Base-by-base conservation (phyloP, 2,329 filamentous ascomycete genomes). In the Fusarium circinatum region DNA sequence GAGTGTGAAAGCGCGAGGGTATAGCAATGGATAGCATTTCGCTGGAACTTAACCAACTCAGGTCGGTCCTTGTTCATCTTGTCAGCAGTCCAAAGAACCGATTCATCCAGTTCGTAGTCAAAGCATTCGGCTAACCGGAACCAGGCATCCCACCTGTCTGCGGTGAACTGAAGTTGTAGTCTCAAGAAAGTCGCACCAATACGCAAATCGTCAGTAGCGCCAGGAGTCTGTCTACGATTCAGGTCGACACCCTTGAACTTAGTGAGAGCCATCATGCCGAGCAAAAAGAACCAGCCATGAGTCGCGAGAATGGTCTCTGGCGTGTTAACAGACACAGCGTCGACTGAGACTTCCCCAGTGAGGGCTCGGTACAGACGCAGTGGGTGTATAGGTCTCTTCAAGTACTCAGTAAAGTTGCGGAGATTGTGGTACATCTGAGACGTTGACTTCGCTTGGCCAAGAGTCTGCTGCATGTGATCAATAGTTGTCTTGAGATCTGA, bases 251-350 rank as follows among this genome's bases (percentile, higher is more conserved):
- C 87, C 74, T 90, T 90, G 80, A 97, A 98, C 78, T 95, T 97
- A 48, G 93, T 94, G 64, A 98, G 87, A 6, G 94, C 92, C 63
- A 97, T 93, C 87, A 96, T 93, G 26, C 96, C 96, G 70, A 97
- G 89, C 36, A 98, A 85, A 81, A 96, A 98, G 81, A 94, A 98
- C 96, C 96, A 98, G 51, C 95, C 94, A 75, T 94, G 93, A 30
- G 90, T 90, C 0, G 95, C 95, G 39, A 97, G 84, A 1, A 89
- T 88, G 59, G 91, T 92, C 65, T 96, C 93, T 1, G 89, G 87
- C 5, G 88, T 87, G 49, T 91, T 89, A 13, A 95, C 91, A 1
- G 89, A 86, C 10, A 94, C 88, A 5, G 93, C 90, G 66, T 95
- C 90, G 28, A 97, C 88, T 58, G 91, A 90, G 13, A 95, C 89